phyloP scores from a whole-genome alignment of 176 grass and related monocot genomes.

The Triticum monococcum region DNA sequence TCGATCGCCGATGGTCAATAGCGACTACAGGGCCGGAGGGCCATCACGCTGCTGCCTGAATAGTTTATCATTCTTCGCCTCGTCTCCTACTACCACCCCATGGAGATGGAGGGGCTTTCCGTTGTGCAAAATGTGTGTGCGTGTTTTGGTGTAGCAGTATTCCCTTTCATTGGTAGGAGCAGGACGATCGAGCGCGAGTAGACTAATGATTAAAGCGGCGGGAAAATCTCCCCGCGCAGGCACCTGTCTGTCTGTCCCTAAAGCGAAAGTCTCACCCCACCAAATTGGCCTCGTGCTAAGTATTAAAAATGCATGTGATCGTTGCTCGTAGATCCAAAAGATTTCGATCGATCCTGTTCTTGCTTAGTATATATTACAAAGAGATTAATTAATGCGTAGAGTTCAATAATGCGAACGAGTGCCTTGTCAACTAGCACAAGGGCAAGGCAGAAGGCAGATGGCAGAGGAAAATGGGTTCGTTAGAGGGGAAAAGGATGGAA shows the following conservation, averaged over 20 bases:
- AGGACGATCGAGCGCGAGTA: background rate
- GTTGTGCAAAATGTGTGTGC: conserved; percentile 40
- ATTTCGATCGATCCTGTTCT: background rate
- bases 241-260: background rate
- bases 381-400: background rate
- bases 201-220: conserved; percentile 32
- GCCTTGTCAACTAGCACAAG: conserved; percentile 19
- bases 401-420: conserved; percentile 35
- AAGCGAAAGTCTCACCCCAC: background rate
- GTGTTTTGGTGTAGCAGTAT: background rate
- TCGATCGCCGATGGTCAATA: conserved; percentile 1
- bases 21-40: background rate
- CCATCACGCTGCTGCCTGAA: background rate
- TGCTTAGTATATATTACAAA: background rate
- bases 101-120: background rate
- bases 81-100: background rate
- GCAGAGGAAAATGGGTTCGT: conserved; percentile 17
- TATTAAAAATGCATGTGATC: conserved; percentile 30
- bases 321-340: conserved; percentile 1
- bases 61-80: background rate
- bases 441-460: background rate
- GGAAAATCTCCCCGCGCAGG: background rate
- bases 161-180: background rate
- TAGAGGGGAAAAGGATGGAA: background rate
- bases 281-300: background rate